A percentile compares a stretch with the other conserved stretches of the same genome.
phyloP scores from a whole-genome alignment of 2,329 filamentous ascomycete genomes.

The Coniella vitis region DNA sequence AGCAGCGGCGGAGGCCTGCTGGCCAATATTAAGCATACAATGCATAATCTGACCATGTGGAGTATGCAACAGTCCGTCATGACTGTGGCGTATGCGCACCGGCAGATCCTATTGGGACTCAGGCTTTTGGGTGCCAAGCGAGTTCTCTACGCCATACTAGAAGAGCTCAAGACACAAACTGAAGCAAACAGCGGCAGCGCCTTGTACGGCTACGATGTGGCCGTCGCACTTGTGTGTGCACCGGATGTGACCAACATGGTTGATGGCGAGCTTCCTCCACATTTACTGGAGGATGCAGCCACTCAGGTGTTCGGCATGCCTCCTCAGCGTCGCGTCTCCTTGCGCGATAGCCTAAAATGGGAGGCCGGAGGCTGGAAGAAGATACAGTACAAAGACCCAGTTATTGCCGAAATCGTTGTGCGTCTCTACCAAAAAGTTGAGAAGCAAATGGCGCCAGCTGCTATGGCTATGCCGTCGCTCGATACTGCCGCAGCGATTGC shows the following conservation, averaged over 20 bases:
- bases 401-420: conserved; percentile 54
- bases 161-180: conserved; percentile 59
- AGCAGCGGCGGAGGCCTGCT: conserved; percentile 49
- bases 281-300: conserved; percentile 29
- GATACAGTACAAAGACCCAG: conserved; percentile 49
- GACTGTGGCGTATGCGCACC: conserved; percentile 64
- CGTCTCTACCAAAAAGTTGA: conserved; percentile 59
- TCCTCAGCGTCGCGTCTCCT: conserved; percentile 43
- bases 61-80: conserved; percentile 48
- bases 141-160: conserved; percentile 55
- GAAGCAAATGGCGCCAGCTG: conserved; percentile 45
- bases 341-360: conserved; percentile 53
- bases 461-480: conserved; percentile 8
- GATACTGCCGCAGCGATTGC: conserved; percentile 28
- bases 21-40: conserved; percentile 50
- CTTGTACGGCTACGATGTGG: conserved; percentile 55
- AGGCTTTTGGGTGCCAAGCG: conserved; percentile 55
- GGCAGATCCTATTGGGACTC: conserved; percentile 56
- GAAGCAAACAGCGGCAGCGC: conserved; percentile 52
- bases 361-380: conserved; percentile 52
- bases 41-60: conserved; percentile 62
- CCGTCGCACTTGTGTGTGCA: conserved; percentile 61
- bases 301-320: conserved; percentile 27
- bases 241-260: conserved; percentile 49
- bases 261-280: conserved; percentile 31